A percentile compares a stretch with the other conserved stretches of the same genome.
Conservation (phyloP, 768 basidiomycete genomes). For the Sarcodon sp. region DNA sequence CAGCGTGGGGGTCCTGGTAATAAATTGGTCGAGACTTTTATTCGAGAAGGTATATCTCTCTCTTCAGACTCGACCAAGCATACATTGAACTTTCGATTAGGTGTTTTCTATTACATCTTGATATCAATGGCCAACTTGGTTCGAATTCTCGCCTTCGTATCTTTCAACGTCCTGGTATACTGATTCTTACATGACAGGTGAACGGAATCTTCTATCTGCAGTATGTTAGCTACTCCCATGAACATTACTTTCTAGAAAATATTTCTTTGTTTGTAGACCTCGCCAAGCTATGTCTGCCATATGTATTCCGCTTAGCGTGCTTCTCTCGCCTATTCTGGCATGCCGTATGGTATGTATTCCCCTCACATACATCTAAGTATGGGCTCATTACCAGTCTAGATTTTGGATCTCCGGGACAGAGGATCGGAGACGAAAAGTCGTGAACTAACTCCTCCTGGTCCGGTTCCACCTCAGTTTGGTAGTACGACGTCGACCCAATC, state of each 20-base stretch:
- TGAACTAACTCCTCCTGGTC: slow-evolving; percentile 17
- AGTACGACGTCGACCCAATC: slow-evolving; percentile 15
- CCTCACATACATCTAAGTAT: not conserved
- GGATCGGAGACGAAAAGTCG: slow-evolving; percentile 51
- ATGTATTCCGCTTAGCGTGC: slow-evolving; percentile 75
- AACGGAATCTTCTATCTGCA: slow-evolving; percentile 84
- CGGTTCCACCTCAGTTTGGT: slow-evolving; percentile 34
- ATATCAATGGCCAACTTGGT: slow-evolving; percentile 80
- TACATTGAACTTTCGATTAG: slow-evolving; percentile 11
- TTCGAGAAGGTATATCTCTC: slow-evolving; percentile 51
- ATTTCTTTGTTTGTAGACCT: slow-evolving; percentile 30
- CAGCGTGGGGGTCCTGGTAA: slow-evolving; percentile 68
- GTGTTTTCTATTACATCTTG: slow-evolving; percentile 75
- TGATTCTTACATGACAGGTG: slow-evolving; percentile 22
- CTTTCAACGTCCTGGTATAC: slow-evolving; percentile 1
- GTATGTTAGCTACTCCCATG: slow-evolving; percentile 23
- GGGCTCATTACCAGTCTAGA: slow-evolving; percentile 23
- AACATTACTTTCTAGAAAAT: slow-evolving; percentile 5
- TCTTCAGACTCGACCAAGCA: not conserved
- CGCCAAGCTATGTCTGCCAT: slow-evolving; percentile 75
- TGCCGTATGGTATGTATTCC: slow-evolving; percentile 45
- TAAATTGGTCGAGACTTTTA: slow-evolving; percentile 71
- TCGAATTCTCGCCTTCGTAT: slow-evolving; percentile 6
- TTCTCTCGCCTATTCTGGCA: slow-evolving; percentile 70
- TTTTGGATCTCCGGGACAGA: slow-evolving; percentile 72